Evolutionary conservation across 371 early-diverging fungal genomes (phyloP).

Genomic region (Mortierella sp.): DNA sequence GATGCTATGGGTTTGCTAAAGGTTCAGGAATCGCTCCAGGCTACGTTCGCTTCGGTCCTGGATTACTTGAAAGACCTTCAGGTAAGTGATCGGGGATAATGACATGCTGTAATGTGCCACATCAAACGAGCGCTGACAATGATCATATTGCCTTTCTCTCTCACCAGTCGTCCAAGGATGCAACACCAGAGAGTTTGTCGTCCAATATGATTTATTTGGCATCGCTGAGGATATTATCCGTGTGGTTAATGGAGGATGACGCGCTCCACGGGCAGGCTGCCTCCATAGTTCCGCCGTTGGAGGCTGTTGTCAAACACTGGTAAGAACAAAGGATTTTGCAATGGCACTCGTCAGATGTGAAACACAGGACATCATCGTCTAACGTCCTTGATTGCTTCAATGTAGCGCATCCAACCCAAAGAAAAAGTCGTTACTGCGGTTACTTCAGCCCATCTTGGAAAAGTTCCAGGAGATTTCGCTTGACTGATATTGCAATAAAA

Average conservation of each 20-base stretch:
- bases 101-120: no score
- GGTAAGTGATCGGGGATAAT: constrained; percentile 1
- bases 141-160: not conserved
- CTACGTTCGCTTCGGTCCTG: constrained; percentile 33
- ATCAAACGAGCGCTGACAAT: not conserved
- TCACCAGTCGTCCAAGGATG: constrained; percentile 9
- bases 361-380: not conserved
- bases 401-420: constrained; percentile 37
- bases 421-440: constrained; percentile 23
- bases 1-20: constrained; percentile 44
- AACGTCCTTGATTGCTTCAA: not conserved
- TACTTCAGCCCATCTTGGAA: constrained; percentile 37
- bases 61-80: constrained; percentile 50
- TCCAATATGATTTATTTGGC: constrained; percentile 43
- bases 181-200: constrained; percentile 16
- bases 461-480: constrained; percentile 30
- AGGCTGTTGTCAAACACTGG: constrained; percentile 34
- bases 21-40: constrained; percentile 40
- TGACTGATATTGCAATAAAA: not conserved
- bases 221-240: constrained; percentile 36
- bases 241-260: constrained; percentile 46
- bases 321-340: constrained; percentile 7
- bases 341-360: no score
- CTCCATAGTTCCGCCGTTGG: constrained; percentile 18
- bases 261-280: constrained; percentile 40